These are phyloP conservation scores for Fraxinus ornus DNA, from an alignment of 305 asterid genomes.

Conservation along the genomic window DNA sequence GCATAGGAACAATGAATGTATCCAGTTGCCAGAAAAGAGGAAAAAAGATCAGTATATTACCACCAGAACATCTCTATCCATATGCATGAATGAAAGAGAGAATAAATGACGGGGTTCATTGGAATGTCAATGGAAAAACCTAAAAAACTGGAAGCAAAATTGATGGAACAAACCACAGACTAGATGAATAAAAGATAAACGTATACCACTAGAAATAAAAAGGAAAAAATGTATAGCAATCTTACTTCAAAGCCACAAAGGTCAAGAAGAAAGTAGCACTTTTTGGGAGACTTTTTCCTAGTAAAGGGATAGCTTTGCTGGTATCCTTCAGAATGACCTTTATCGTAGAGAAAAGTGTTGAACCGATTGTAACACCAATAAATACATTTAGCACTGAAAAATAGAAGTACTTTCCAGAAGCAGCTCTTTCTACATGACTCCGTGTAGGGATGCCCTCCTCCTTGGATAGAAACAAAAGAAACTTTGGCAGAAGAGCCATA, in stretches of 20 bases:
- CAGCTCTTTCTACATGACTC: slow-evolving; percentile 77
- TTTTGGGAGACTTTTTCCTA: slow-evolving; percentile 77
- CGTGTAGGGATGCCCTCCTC: slow-evolving; percentile 82
- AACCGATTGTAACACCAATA: slow-evolving; percentile 78
- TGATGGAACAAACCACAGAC: background rate
- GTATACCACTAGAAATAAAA: background rate
- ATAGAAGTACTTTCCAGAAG: slow-evolving; percentile 88
- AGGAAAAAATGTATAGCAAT: background rate
- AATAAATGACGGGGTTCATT: background rate
- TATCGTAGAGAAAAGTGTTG: slow-evolving; percentile 55
- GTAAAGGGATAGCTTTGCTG: slow-evolving; percentile 28
- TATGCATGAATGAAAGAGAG: background rate
- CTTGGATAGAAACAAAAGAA: slow-evolving; percentile 75
- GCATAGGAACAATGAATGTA: background rate
- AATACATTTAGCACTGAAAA: slow-evolving; percentile 79
- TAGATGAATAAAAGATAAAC: background rate
- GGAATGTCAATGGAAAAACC: background rate
- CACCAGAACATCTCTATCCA: background rate
- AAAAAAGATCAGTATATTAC: background rate
- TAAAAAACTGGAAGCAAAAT: background rate
- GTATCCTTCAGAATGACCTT: slow-evolving; percentile 54
- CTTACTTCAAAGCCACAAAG: slow-evolving; percentile 88
- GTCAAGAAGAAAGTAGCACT: slow-evolving; percentile 97
- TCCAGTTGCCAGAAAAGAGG: background rate
- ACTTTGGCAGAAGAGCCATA: slow-evolving; percentile 68